These are phyloP conservation scores for Spiraea crenata DNA, from an alignment of 331 rosid genomes.

Conservation along the genomic window DNA sequence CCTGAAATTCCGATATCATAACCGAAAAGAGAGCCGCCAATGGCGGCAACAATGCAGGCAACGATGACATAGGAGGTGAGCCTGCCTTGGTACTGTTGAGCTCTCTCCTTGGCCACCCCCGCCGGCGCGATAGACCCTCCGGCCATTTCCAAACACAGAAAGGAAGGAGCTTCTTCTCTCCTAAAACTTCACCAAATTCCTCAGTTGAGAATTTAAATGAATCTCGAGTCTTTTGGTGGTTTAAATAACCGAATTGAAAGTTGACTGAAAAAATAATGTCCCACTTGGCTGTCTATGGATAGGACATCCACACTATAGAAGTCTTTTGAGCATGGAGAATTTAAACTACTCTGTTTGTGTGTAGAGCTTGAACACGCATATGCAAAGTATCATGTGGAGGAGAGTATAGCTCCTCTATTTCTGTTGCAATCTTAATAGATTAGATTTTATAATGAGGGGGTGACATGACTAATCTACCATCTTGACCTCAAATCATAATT, in stretches of 20 bases:
- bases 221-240: neutral
- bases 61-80: slow-evolving; percentile 62
- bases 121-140: slow-evolving; percentile 62
- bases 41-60: slow-evolving; percentile 71
- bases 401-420: neutral
- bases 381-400: neutral
- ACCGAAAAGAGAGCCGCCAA: slow-evolving; percentile 81
- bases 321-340: too few relatives aligned
- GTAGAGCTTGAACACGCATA: too few relatives aligned
- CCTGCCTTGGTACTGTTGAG: slow-evolving; percentile 58
- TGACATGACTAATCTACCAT: too few relatives aligned
- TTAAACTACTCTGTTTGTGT: too few relatives aligned
- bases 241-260: neutral
- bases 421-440: neutral
- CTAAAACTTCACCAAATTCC: slow-evolving; percentile 16
- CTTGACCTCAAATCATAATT: too few relatives aligned
- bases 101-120: slow-evolving; percentile 60
- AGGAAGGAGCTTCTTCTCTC: slow-evolving; percentile 20
- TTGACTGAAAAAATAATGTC: neutral
- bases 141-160: slow-evolving; percentile 45
- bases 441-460: too few relatives aligned
- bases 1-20: slow-evolving; percentile 92
- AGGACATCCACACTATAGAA: neutral
- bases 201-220: too few relatives aligned
- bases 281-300: neutral